Base-by-base conservation (phyloP, 2,329 filamentous ascomycete genomes). In the Alternaria sp. region DNA sequence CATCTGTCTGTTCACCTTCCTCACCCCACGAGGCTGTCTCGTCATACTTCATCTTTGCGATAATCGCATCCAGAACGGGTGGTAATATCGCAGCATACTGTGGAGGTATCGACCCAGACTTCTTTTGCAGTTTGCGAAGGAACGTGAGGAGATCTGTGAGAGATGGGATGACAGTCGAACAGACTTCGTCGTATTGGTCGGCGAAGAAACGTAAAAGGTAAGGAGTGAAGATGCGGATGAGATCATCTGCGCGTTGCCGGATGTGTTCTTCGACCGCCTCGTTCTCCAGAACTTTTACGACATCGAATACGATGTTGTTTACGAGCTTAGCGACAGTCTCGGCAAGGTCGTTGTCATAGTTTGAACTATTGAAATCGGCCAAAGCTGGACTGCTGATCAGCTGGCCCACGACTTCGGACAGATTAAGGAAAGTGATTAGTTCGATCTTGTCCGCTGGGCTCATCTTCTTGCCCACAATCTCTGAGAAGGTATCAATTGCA, bases 401-500 rank as follows among this genome's bases (percentile, higher is more conserved):
- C 79, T 96, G 91, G 34, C 88, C 86, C 51, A 98, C 89, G 67
- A 99, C 92, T 50, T 90, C 88, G 62, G 89, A 87, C 37, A 99
- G 84, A 75, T 95, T 96, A 65, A 99, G 85, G 77, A 97, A 97
- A 24, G 88, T 82, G 67, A 99, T 96, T 83, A 99, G 88, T 71
- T 96, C 90, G 70, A 96, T 90, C 84, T 99, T 99, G 81, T 98
- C 94, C 36, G 86, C 83, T 2, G 93, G 85, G 71, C 92, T 92
- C 95, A 99, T 99, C 83, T 98, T 98, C 84, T 99, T 99, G 77
- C 89, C 90, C 57, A 96, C 91, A 67, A 97, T 96, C 79, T 99
- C 94, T 5, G 92, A 97, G 74, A 99, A 90, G 28, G 95, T 93
- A 72, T 97, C 93, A 69, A 98, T 92, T 51, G 95, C 94, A 17